These are phyloP conservation scores for Beauveria bassiana DNA, from an alignment of 2,329 filamentous ascomycete species.

Conservation along the genomic window DNA sequence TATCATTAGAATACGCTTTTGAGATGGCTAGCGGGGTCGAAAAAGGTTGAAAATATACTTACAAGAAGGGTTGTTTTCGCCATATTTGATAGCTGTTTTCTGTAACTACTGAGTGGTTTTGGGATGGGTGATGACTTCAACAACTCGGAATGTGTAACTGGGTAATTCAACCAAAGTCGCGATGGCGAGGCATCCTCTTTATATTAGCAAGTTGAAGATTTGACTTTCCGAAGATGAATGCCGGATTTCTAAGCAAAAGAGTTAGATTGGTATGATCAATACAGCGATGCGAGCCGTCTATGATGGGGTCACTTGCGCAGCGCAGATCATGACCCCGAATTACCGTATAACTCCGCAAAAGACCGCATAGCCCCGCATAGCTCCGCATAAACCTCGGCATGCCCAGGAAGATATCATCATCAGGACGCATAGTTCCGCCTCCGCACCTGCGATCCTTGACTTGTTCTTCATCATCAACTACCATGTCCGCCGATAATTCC, in stretches of 20 bases:
- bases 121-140: background rate
- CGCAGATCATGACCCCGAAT: background rate
- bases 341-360: background rate
- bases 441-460: background rate
- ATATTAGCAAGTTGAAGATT: background rate
- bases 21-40: no score
- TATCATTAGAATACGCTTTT: background rate
- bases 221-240: no score
- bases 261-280: background rate
- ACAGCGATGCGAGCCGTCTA: background rate
- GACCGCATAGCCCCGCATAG: background rate
- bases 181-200: background rate
- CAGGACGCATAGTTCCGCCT: background rate
- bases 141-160: background rate
- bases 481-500: background rate
- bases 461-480: background rate
- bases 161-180: background rate
- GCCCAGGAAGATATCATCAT: background rate
- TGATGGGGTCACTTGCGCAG: no score
- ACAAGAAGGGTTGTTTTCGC: constrained; percentile 6
- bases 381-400: background rate
- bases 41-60: background rate
- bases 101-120: background rate
- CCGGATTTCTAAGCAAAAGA: background rate
- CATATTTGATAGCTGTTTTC: background rate